Percentiles rank a stretch among this genome's conserved stretches.
Conservation (phyloP, 345 rosid genomes). For the Geranium rotundifolium region DNA sequence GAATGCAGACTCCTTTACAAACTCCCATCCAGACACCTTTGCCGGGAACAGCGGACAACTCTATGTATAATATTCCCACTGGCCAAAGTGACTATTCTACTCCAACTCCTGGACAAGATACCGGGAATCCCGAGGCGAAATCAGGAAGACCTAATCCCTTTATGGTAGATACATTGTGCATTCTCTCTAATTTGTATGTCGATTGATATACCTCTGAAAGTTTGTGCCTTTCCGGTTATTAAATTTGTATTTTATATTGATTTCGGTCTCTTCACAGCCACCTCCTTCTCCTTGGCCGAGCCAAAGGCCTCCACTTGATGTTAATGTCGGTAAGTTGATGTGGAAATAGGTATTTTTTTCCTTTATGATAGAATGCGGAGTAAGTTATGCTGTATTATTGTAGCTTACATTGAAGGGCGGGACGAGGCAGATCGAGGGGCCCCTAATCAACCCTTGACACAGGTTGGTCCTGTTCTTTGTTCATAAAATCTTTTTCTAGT, state of each 20-base stretch:
- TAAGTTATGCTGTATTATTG: conserved; percentile 9
- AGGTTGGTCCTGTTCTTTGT: conserved; percentile 37
- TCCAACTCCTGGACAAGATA: conserved; percentile 22
- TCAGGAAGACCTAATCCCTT: conserved; percentile 72
- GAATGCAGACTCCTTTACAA: conserved; percentile 73
- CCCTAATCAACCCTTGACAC: conserved; percentile 62
- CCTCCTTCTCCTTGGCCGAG: conserved; percentile 85
- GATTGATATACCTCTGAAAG: background rate
- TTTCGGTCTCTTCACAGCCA: conserved; percentile 35
- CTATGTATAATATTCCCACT: conserved; percentile 80
- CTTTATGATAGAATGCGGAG: conserved; percentile 5
- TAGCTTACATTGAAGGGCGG: conserved; percentile 93
- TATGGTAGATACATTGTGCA: conserved; percentile 39
- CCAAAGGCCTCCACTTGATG: conserved; percentile 78
- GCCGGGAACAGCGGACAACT: conserved; percentile 58
- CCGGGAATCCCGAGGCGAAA: conserved; percentile 46
- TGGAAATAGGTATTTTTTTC: conserved; percentile 5
- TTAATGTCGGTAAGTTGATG: conserved; percentile 75
- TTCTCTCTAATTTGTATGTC: background rate
- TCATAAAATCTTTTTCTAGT: no score
- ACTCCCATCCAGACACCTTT: conserved; percentile 77
- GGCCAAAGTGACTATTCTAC: conserved; percentile 83
- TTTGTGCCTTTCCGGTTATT: background rate
- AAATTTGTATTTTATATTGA: background rate
- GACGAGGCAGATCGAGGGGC: conserved; percentile 74